Base-by-base conservation (phyloP, 345 rosid species). In the Schrenkiella parvula region DNA sequence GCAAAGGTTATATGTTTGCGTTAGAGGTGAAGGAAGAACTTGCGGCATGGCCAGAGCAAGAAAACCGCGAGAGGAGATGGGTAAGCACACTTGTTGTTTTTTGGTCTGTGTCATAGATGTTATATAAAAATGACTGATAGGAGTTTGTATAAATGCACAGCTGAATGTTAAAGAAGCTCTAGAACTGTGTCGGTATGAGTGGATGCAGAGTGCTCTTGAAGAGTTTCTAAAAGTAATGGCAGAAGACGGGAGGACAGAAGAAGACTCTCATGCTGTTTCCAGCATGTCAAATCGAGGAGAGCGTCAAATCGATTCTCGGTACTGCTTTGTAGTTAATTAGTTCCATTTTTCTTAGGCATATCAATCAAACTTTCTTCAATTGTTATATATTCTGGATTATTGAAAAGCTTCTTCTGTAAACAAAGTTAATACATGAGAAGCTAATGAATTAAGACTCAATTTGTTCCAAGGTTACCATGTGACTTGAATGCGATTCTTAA, bases 1-100 rank as follows among this genome's bases (percentile, higher is more conserved):
- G 95, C 41, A 84, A 82, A 84, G 95, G 95, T 42, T 82, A 87
- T 35, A 82, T 89, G 95, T 89, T 87, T 79, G 86, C 87, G 11
- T 26, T 89, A 80, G 63, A 88, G 76, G 98, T 92, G 13, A 87
- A 88, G 1, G 86, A 90, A 68, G 90, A 87, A 81, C 95, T 92
- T 26, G 84, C 83, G 6, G 70, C 67, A 2, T 92, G 97, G 98
- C 98, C 98, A 1, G 93, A 87, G 78, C 86, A 78, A 64, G 76
- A 78, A 39, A 79, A 58, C 50, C 89, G 79, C 58, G 35, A 31
- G 3, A 81, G 98, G 48, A 88, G 69, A 85, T 89, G 98, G 98
- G 96, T 92, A 13, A 51, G 80, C 77, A 17, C 26, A 3, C 17
- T 9, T 38, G 13, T 39, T 26, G 23, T 17, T 51, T 61, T 18